These are phyloP conservation scores for Albatrellus sp. DNA, from an alignment of 1,284 basidiomycete genomes.

Conservation along the genomic window DNA sequence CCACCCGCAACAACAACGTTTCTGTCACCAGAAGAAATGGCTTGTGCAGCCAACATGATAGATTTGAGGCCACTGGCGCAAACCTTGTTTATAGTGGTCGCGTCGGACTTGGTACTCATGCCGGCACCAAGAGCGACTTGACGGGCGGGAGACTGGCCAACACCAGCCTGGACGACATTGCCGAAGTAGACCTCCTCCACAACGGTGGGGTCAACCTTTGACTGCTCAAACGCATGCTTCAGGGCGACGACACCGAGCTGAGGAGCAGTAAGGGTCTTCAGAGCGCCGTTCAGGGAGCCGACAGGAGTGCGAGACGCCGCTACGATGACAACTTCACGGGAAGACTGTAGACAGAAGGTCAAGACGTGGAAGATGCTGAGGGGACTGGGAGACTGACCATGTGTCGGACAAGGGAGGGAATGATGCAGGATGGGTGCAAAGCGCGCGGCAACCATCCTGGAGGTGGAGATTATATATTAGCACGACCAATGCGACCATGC, in stretches of 20 bases:
- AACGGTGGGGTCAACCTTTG: conserved; percentile 67
- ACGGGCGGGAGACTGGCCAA: conserved; percentile 90
- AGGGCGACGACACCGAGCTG: conserved; percentile 85
- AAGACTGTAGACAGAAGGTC: conserved; percentile 13
- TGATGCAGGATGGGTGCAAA: conserved; percentile 20
- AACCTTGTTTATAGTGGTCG: conserved; percentile 98
- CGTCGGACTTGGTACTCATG: conserved; percentile 77
- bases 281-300: conserved; percentile 82
- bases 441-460: conserved; percentile 23
- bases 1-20: conserved; percentile 88
- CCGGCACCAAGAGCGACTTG: conserved; percentile 89
- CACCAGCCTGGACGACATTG: conserved; percentile 92
- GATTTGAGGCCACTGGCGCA: conserved; percentile 95
- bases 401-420: conserved; percentile 23
- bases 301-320: conserved; percentile 91
- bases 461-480: conserved; percentile 11
- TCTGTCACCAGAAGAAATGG: conserved; percentile 79
- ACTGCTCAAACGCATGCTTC: conserved; percentile 79
- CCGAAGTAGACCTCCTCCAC: conserved; percentile 97
- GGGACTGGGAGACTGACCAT: conserved; percentile 20
- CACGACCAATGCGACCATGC: conserved; percentile 8
- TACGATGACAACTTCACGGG: conserved; percentile 87
- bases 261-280: conserved; percentile 83
- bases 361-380: background rate
- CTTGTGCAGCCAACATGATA: conserved; percentile 87